Evolutionary conservation across 2,329 filamentous ascomycete species (phyloP).

Genomic region (Fonsecaea pugnacius): DNA sequence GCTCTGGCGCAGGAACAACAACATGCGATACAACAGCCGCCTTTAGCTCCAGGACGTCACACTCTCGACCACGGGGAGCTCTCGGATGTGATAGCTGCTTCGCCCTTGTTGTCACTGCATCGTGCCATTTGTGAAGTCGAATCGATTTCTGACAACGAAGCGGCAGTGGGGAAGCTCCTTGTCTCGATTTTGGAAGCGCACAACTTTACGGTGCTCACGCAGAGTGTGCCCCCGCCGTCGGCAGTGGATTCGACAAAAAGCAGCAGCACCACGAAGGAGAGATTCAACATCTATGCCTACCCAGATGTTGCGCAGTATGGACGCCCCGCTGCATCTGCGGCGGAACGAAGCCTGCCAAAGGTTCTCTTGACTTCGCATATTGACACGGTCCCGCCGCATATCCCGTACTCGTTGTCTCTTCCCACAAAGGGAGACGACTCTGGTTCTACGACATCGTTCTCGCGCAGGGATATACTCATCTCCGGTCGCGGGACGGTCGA

Average conservation of each 20-base stretch:
- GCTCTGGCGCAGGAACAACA: constrained; percentile 1
- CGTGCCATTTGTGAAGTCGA: constrained; percentile 73
- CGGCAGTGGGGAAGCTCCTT: constrained; percentile 70
- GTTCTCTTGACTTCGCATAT: constrained; percentile 72
- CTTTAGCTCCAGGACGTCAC: not conserved
- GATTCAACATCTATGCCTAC: constrained; percentile 80
- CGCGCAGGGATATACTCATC: constrained; percentile 44
- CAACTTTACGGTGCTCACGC: constrained; percentile 67
- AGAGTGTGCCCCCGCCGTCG: constrained; percentile 46
- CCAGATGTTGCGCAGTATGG: constrained; percentile 41
- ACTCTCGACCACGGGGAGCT: constrained; percentile 32
- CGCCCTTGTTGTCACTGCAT: constrained; percentile 71
- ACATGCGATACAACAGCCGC: not conserved
- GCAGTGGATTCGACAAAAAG: constrained; percentile 31
- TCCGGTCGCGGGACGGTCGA: constrained; percentile 53
- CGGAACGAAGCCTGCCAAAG: constrained; percentile 35
- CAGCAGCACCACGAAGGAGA: constrained; percentile 43
- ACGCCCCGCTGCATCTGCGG: constrained; percentile 18
- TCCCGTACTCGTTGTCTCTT: constrained; percentile 52
- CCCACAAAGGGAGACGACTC: constrained; percentile 7
- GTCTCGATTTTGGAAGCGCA: constrained; percentile 65
- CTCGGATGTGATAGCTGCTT: constrained; percentile 47
- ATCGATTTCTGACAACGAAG: constrained; percentile 73
- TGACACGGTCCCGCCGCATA: constrained; percentile 65
- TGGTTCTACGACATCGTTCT: constrained; percentile 44